Evolutionary conservation across 1,284 basidiomycete species (phyloP).

Genomic region (Ganoderma boninense): DNA sequence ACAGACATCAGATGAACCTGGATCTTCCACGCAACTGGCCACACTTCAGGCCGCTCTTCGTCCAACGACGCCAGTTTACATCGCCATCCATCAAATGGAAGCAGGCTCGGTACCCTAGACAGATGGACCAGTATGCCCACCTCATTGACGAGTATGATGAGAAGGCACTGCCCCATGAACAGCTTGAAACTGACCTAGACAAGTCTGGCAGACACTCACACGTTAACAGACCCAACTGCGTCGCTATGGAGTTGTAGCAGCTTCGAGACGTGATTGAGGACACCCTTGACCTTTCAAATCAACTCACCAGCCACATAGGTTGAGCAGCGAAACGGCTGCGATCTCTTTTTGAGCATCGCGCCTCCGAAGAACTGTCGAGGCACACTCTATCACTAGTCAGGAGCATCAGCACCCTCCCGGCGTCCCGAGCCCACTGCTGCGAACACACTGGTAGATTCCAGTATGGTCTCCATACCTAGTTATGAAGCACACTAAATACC

Average conservation of each 20-base stretch:
- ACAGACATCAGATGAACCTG: slow-evolving; percentile 1
- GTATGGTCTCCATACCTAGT: not conserved
- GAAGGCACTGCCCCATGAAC: not conserved
- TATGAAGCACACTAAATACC: slow-evolving; percentile 23
- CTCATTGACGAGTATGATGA: slow-evolving; percentile 30
- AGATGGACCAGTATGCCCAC: slow-evolving; percentile 34
- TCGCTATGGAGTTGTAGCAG: slow-evolving; percentile 17
- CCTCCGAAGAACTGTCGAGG: slow-evolving; percentile 11
- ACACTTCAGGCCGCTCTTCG: slow-evolving; percentile 13
- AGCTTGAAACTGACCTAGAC: not conserved
- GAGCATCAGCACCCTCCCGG: slow-evolving; percentile 21
- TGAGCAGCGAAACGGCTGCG: slow-evolving; percentile 20
- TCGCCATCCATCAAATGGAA: slow-evolving; percentile 31
- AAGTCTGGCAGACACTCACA: slow-evolving; percentile 17
- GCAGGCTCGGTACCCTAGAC: not conserved
- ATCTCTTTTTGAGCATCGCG: slow-evolving; percentile 9
- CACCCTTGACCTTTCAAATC: not conserved
- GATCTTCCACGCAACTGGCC: slow-evolving; percentile 29
- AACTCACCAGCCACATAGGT: slow-evolving; percentile 10
- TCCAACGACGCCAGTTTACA: slow-evolving; percentile 14
- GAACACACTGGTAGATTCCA: not conserved
- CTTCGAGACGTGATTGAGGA: not conserved
- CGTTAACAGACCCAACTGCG: slow-evolving; percentile 31
- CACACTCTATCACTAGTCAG: no score
- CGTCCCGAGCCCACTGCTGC: slow-evolving; percentile 32